Evolutionary conservation across 208 protist genomes (phyloP), one percentile per base, ranked within the genome.

Genomic region (Trypanosoma theileri): DNA sequence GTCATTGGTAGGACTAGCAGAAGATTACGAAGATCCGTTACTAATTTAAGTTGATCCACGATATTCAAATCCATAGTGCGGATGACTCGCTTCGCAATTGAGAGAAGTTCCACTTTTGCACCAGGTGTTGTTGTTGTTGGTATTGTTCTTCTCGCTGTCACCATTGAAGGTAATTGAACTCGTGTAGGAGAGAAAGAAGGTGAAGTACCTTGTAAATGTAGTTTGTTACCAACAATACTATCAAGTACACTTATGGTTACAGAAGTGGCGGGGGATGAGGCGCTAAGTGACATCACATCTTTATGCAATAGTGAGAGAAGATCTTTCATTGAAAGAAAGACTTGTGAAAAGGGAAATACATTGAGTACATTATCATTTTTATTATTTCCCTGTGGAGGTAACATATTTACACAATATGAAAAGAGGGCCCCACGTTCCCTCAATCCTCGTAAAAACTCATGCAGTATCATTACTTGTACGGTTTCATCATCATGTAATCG

Each of bases 371-470:
- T 24, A 24, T 61, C 28, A 45, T 44, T 53, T n/a, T 44, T 44
- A 56, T 16, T 11, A 22, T 41, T 26, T 21, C 35, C 44, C 6
- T 35, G 10, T 24, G 16, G 19, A 4, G 13, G 16, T 7, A 22
- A 31, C 46, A 40, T 7, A 64, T 66, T 35, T 19, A 44, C 48
- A 28, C 55, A 6, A 21, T 66, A 61, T 35, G 62, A 56, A 59
- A 69, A 73, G 16, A 93, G 80, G 56, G 83, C 60, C 22, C 75
- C 64, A 24, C 77, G 79, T 66, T 86, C 84, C 21, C 73, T 79
- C 28, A 93, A 35, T 9, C 69, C 77, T 26, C 75, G 81, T 10
- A 91, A 66, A 42, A 93, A 81, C 6, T 71, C 70, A 26, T 90
- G 73, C 16, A 76, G 71, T 9, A 80, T 62, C 22, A 76, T 67